A percentile compares a stretch with the other conserved stretches of the same genome.
These are phyloP conservation scores for Phylloporus sp. DNA, from an alignment of 1,284 basidiomycete genomes.

Conservation along the genomic window DNA sequence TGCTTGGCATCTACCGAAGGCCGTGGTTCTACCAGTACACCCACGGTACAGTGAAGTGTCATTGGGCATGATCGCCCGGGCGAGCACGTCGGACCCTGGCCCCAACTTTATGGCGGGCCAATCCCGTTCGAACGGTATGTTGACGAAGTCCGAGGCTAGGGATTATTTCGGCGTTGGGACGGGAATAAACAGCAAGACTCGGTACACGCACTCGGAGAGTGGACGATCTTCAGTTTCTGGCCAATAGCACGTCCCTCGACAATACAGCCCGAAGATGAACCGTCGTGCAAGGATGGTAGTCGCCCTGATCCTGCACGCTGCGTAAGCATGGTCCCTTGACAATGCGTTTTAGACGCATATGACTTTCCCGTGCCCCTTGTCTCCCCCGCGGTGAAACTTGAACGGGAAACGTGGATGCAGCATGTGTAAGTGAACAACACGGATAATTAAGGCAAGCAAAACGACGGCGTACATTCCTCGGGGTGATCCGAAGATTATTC, in stretches of 20 bases:
- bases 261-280: not conserved
- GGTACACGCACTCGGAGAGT: constrained; percentile 12
- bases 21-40: constrained; percentile 10
- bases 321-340: constrained; percentile 2
- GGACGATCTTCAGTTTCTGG: not conserved
- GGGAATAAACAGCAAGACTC: not conserved
- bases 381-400: constrained; percentile 8
- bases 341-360: constrained; percentile 2
- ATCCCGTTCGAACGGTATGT: not conserved
- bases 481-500: constrained; percentile 21
- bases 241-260: not conserved
- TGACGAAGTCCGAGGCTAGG: constrained; percentile 18
- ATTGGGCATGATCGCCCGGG: constrained; percentile 11
- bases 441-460: not conserved
- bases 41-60: constrained; percentile 7
- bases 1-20: constrained; percentile 9
- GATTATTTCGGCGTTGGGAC: constrained; percentile 9
- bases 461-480: constrained; percentile 20
- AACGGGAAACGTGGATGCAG: constrained; percentile 9
- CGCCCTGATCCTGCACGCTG: constrained; percentile 9
- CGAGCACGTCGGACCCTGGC: constrained; percentile 7
- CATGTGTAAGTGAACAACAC: constrained; percentile 21
- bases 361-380: constrained; percentile 5
- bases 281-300: not conserved
- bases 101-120: constrained; percentile 5